Evolutionary conservation across 108 stramenopile species (phyloP).

Genomic region (Skeletonema costatum): DNA sequence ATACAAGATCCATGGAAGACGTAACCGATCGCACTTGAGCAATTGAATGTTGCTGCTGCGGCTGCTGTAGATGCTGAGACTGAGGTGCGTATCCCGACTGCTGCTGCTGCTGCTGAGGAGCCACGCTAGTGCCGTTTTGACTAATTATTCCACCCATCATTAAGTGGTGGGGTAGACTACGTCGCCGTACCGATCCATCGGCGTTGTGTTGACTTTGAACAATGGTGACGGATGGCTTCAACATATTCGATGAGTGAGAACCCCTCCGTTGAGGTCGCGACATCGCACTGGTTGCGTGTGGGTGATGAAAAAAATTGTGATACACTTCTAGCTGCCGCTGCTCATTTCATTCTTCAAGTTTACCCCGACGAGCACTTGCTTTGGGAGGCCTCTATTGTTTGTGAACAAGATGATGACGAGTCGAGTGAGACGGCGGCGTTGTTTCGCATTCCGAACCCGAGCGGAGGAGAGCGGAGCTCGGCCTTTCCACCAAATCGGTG

Average conservation of each 20-base stretch:
- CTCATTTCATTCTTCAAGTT: background rate
- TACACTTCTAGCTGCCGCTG: background rate
- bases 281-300: background rate
- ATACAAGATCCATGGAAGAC: background rate
- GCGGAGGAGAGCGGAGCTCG: too few relatives aligned
- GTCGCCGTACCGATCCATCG: background rate
- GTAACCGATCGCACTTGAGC: background rate
- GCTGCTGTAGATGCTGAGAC: background rate
- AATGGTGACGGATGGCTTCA: background rate
- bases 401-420: too few relatives aligned
- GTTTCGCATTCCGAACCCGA: too few relatives aligned
- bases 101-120: background rate
- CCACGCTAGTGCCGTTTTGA: background rate
- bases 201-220: background rate
- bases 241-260: constrained; percentile 1
- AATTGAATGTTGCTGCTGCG: background rate
- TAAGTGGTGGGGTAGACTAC: background rate
- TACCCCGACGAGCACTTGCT: too few relatives aligned
- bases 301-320: background rate
- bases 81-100: background rate
- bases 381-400: too few relatives aligned
- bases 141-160: background rate
- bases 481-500: too few relatives aligned
- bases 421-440: too few relatives aligned
- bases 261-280: background rate